Evolutionary conservation across 2,329 filamentous ascomycete genomes (phyloP).

Genomic region (Aspergillus sp.): DNA sequence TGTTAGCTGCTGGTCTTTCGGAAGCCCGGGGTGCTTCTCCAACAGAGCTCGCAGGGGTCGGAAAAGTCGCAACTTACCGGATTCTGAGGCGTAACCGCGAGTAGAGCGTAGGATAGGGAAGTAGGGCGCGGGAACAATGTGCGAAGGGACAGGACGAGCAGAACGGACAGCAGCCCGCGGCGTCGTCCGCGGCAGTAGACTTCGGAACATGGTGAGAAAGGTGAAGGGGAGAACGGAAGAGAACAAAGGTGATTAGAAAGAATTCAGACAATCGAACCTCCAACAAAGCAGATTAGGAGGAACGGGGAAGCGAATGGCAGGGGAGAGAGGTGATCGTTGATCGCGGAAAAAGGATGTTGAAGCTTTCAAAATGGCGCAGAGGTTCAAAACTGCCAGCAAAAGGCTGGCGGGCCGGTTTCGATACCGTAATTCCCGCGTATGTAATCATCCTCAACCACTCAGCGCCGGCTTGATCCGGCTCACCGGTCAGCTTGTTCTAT

Average conservation of each 20-base stretch:
- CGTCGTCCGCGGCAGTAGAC: constrained; percentile 50
- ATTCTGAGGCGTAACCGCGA: constrained; percentile 57
- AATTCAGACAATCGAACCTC: constrained; percentile 32
- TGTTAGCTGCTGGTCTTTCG: constrained; percentile 20
- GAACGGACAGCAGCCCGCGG: constrained; percentile 45
- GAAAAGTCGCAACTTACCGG: constrained; percentile 34
- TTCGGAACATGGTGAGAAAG: constrained; percentile 51
- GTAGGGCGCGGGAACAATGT: constrained; percentile 35
- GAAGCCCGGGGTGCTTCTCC: constrained; percentile 16
- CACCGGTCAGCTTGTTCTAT: constrained; percentile 6
- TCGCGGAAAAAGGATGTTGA: constrained; percentile 27
- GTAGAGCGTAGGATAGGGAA: constrained; percentile 53
- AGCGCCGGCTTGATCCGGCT: constrained; percentile 19
- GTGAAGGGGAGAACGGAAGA: constrained; percentile 22
- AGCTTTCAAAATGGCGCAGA: constrained; percentile 17
- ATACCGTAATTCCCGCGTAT: constrained; percentile 22
- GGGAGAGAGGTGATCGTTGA: constrained; percentile 12
- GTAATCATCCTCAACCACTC: constrained; percentile 18
- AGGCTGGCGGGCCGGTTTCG: constrained; percentile 23
- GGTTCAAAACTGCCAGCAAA: constrained; percentile 19
- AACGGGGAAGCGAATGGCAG: constrained; percentile 23
- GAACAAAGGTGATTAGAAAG: constrained; percentile 23
- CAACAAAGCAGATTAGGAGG: constrained; percentile 23
- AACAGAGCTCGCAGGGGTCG: neutral
- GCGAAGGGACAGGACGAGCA: constrained; percentile 37